phyloP scores from a whole-genome alignment of 1,139 yeast species.

The Zhuliangozyma blackwelliae region DNA sequence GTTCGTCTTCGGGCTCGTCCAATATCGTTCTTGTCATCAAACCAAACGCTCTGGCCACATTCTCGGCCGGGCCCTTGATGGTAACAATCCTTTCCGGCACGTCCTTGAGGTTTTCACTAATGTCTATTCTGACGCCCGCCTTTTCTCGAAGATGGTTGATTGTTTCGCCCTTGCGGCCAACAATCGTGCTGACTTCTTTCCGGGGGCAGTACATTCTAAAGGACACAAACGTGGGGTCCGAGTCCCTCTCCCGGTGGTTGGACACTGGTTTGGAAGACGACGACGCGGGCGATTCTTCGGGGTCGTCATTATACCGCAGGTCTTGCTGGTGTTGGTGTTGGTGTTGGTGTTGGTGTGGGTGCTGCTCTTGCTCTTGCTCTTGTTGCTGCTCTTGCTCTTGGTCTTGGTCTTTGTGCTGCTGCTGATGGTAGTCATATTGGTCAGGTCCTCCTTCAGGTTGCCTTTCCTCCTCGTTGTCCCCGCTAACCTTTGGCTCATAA shows the following conservation, averaged over 20 bases:
- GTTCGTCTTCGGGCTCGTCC: constrained; percentile 65
- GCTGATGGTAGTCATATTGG: neutral
- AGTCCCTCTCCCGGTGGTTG: constrained; percentile 34
- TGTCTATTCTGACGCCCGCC: constrained; percentile 65
- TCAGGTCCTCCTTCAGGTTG: too few relatives aligned
- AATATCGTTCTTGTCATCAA: constrained; percentile 62
- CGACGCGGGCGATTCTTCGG: neutral
- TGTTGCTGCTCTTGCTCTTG: constrained; percentile 2
- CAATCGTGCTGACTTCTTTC: constrained; percentile 72
- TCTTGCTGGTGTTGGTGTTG: neutral
- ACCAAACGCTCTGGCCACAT: constrained; percentile 82
- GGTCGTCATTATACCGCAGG: neutral
- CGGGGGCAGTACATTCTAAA: constrained; percentile 73
- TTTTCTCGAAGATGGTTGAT: constrained; percentile 62
- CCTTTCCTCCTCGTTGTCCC: constrained; percentile 1
- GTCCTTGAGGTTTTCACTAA: constrained; percentile 73
- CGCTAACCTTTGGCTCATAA: constrained; percentile 1
- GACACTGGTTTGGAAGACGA: constrained; percentile 17
- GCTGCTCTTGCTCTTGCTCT: constrained; percentile 1
- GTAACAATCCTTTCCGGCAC: constrained; percentile 75
- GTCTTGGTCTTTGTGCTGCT: constrained; percentile 1
- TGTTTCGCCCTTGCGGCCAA: constrained; percentile 75
- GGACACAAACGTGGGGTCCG: constrained; percentile 57
- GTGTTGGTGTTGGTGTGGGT: neutral
- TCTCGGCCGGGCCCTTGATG: constrained; percentile 72